Evolutionary conservation across 1,284 basidiomycete species (phyloP).

Genomic region (Trametes pubescens): DNA sequence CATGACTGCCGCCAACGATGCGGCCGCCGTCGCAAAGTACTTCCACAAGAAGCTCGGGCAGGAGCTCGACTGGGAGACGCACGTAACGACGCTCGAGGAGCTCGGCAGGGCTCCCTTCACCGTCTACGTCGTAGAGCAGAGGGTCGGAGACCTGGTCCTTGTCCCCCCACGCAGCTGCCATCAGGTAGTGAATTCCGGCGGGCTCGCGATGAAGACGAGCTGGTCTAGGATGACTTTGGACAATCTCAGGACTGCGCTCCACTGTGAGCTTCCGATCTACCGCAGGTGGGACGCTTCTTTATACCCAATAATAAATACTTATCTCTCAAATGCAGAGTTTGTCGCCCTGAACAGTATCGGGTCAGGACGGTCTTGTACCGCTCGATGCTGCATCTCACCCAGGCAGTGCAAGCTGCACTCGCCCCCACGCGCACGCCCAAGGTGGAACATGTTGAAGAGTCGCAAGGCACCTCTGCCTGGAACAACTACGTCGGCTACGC

Average conservation of each 20-base stretch:
- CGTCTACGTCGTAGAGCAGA: slow-evolving; percentile 74
- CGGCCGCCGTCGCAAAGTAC: slow-evolving; percentile 59
- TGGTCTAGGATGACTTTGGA: slow-evolving; percentile 82
- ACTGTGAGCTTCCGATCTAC: slow-evolving; percentile 79
- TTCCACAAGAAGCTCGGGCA: slow-evolving; percentile 61
- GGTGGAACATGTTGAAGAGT: neutral
- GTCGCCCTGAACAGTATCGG: slow-evolving; percentile 76
- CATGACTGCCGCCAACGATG: slow-evolving; percentile 70
- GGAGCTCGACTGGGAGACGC: slow-evolving; percentile 77
- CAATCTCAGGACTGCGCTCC: slow-evolving; percentile 64
- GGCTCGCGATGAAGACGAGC: slow-evolving; percentile 78
- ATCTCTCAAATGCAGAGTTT: slow-evolving; percentile 57
- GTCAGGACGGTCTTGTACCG: slow-evolving; percentile 70
- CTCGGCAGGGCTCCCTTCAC: slow-evolving; percentile 69
- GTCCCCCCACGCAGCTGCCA: slow-evolving; percentile 81
- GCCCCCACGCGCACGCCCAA: neutral
- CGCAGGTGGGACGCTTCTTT: slow-evolving; percentile 59
- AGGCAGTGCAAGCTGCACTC: slow-evolving; percentile 37
- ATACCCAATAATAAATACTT: slow-evolving; percentile 16
- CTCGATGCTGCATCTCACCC: slow-evolving; percentile 53
- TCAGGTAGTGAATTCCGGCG: slow-evolving; percentile 80
- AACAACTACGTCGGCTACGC: slow-evolving; percentile 3
- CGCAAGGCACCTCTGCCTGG: neutral
- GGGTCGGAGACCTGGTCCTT: slow-evolving; percentile 77
- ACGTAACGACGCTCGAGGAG: slow-evolving; percentile 67